A percentile compares a stretch with the other conserved stretches of the same genome.
phyloP scores from a whole-genome alignment of 208 protist genomes.

The Acanthamoeba lenticulata region DNA sequence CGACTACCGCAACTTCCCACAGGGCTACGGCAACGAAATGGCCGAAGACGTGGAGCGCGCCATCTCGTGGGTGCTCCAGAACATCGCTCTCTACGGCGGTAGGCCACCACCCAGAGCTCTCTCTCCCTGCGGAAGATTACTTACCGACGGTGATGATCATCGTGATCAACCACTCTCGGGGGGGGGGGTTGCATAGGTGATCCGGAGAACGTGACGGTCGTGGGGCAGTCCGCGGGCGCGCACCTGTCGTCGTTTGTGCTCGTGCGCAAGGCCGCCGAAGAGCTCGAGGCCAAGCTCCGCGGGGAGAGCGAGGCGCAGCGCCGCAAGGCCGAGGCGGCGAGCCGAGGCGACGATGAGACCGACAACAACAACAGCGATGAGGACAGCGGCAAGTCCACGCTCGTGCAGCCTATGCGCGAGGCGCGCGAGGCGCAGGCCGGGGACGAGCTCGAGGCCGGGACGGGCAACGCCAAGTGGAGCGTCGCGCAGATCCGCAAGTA shows the following conservation, averaged over 20 bases:
- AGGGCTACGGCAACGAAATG: conserved; percentile 48
- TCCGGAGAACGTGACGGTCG: conserved; percentile 21
- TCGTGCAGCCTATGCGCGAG: not conserved
- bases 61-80: conserved; percentile 31
- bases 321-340: not conserved
- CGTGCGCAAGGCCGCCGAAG: conserved; percentile 10
- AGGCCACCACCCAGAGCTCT: not conserved
- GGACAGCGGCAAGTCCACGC: too few species aligned
- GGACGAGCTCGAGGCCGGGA: not conserved
- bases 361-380: too few species aligned
- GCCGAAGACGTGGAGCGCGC: not conserved
- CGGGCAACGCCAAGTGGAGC: not conserved
- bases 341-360: not conserved
- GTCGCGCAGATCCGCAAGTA: conserved; percentile 17
- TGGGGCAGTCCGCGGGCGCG: conserved; percentile 55
- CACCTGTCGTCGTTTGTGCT: conserved; percentile 17
- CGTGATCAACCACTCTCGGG: too few species aligned
- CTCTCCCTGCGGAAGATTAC: too few species aligned
- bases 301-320: not conserved
- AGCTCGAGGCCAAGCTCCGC: conserved; percentile 6
- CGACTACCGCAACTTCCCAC: conserved; percentile 59
- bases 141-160: too few species aligned
- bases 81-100: conserved; percentile 33
- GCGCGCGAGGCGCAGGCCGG: not conserved
- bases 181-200: not conserved